Conservation (phyloP, 495 filamentous ascomycete species). For the Neurospora sp. region DNA sequence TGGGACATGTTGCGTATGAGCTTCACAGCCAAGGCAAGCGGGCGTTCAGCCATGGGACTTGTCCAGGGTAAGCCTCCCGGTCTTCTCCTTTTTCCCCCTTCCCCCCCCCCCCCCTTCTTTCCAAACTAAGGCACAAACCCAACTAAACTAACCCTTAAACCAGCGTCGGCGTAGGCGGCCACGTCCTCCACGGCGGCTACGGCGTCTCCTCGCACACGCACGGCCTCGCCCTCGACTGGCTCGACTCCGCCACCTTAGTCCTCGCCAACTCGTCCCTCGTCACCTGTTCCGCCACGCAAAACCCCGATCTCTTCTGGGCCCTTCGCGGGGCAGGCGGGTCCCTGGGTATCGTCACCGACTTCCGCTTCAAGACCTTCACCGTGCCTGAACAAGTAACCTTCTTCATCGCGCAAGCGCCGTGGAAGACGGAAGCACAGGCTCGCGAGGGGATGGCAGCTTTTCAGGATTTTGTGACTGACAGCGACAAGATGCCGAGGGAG, state of each 20-base stretch:
- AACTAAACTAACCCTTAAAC: not conserved
- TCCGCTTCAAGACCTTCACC: slow-evolving; percentile 35
- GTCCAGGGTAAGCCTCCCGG: slow-evolving; percentile 25
- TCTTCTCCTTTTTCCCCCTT: not conserved
- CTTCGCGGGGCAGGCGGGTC: slow-evolving; percentile 34
- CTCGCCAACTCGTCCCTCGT: slow-evolving; percentile 34
- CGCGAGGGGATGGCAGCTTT: slow-evolving; percentile 23
- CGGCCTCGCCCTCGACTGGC: slow-evolving; percentile 36
- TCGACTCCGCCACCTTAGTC: slow-evolving; percentile 31
- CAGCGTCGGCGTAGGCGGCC: slow-evolving; percentile 35
- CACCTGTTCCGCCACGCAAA: slow-evolving; percentile 29
- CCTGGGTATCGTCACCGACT: slow-evolving; percentile 34
- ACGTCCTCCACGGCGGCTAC: slow-evolving; percentile 35
- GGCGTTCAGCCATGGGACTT: slow-evolving; percentile 37
- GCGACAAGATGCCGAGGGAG: slow-evolving; percentile 29
- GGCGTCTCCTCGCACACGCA: slow-evolving; percentile 35
- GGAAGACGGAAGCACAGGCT: slow-evolving; percentile 17
- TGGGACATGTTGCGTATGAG: slow-evolving; percentile 34
- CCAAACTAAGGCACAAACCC: not conserved
- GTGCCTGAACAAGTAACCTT: slow-evolving; percentile 30
- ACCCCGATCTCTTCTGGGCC: slow-evolving; percentile 39
- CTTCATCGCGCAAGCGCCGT: slow-evolving; percentile 28
- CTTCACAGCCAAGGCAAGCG: slow-evolving; percentile 34
- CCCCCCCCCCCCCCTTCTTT: too few relatives aligned
- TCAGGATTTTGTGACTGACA: slow-evolving; percentile 24